Conservation (phyloP, 345 rosid species). For the Eucalyptus sp. region DNA sequence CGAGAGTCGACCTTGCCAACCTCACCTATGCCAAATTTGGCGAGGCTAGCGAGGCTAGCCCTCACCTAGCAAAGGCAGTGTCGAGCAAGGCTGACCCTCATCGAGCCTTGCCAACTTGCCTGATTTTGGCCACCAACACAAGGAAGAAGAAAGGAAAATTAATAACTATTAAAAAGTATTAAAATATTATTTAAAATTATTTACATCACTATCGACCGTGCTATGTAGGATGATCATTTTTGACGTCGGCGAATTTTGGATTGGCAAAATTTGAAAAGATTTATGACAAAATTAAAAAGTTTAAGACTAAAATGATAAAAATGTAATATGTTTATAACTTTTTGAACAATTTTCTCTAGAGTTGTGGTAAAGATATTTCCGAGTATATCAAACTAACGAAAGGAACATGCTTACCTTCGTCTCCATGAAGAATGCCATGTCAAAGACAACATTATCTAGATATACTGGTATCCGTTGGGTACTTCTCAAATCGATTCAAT, state of each 20-base stretch:
- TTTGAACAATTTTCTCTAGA: rapidly evolving
- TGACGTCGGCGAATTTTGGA: too few species aligned
- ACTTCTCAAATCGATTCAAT: background rate
- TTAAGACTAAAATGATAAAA: background rate
- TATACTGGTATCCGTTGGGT: background rate
- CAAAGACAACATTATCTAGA: background rate
- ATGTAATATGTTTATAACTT: rapidly evolving
- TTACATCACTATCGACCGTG: rapidly evolving
- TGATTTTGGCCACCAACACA: background rate
- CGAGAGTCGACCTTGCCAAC: rapidly evolving
- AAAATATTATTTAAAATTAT: too few species aligned
- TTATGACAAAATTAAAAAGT: too few species aligned
- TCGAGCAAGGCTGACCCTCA: rapidly evolving
- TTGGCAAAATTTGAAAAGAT: rapidly evolving
- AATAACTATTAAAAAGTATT: too few species aligned
- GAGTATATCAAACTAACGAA: background rate
- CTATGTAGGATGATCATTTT: too few species aligned
- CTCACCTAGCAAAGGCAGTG: background rate
- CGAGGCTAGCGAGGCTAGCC: background rate
- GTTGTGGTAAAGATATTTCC: background rate
- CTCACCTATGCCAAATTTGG: rapidly evolving
- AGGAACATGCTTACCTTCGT: background rate
- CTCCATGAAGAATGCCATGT: background rate
- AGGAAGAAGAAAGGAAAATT: background rate
- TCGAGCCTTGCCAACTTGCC: rapidly evolving